Evolutionary conservation across 768 basidiomycete species (phyloP), one percentile per base, ranked within the genome.

Genomic region (Phlegmacium glaucopus): DNA sequence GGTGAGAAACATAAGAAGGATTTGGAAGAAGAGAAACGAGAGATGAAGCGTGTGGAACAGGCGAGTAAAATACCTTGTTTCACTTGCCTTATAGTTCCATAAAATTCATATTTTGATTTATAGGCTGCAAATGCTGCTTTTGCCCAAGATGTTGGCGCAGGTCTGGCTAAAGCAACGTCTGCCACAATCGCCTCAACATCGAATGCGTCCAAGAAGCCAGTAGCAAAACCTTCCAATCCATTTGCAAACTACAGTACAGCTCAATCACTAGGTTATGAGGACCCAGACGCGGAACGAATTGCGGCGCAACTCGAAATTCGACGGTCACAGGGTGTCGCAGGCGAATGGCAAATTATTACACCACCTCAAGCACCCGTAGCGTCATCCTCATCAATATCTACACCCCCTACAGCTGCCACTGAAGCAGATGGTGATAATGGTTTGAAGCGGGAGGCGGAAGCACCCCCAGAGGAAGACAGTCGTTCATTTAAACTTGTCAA

Each of bases 1-100:
- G 91, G 95, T 2, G 90, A 90, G 67, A 90, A 89, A 70, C 82
- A 82, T 51, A 89, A 87, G 74, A 85, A 85, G 63, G 88, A 93
- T 49, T 69, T 71, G 35, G 90, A 90, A 54, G 89, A 94, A 61
- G 93, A 94, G 69, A 84, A 81, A 60, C 69, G 84, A 50, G 91
- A 96, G 63, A 92, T 99, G 79, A 83, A 75, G 8, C 68, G 83
- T 48, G 84, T 99, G 45, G 91, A 96, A 57, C 80, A 78, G 72
- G 95, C 88, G 45, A 10, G 75, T 58, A n/a, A n/a, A n/a, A n/a
- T 28, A 13, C 13, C 29, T 8, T 12, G 15, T 48, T 38, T 29
- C 13, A 18, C 34, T 1, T 36, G 16, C 29, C 35, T 38, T 4
- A n/a, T 17, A 16, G 44, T 34, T 16, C 15, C 8, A 18, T 52